Evolutionary conservation across 805 yeast species (phyloP), one percentile per base, ranked within the genome.

Genomic region (Starmerella floris): DNA sequence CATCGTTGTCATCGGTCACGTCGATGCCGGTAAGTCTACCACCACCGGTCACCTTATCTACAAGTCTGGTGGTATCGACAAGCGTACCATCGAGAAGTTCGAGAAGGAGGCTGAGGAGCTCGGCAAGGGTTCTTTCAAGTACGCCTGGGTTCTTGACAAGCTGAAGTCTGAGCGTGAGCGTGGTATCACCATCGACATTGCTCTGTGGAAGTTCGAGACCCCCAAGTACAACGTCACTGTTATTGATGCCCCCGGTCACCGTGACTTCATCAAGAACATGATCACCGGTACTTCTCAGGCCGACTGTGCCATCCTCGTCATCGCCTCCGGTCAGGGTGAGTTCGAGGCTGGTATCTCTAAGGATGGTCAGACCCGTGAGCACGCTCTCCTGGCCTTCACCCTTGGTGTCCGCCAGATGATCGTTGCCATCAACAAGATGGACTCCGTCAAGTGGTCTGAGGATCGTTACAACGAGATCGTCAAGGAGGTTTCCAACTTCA

Each of bases 1-100:
- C 95, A 94, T 88, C 75, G 98, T 91, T 72, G 97, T 91, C 69
- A 88, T 88, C 72, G 98, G 97, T 74, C 97, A 88, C 94, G 97
- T 91, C 96, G 97, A 88, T 75, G 87, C 96, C 64, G 88, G 88
- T 74, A 82, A 83, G 76, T 88, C 96, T 56, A 87, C 97, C 67
- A 88, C 96, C 73, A 87, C 97, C 69, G 96, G 96, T 73, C 96
- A 87, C 80, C 82, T 87, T 74, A 85, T 87, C 68, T 87, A 69
- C 94, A 85, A 85, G 88, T 87, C 95, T 77, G 95, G 96, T 82
- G 95, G 65, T 62, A 83, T 83, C 63, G 95, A 85, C 76, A 85
- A 84, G 83, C 82, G 95, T 78, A 85, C 95, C 69, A 84, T 84
- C 66, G 95, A 85, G 77, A 84, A 84, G 83, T 83, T 83, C 73